Conservation (phyloP, 345 rosid species). For the Citrus glauca region DNA sequence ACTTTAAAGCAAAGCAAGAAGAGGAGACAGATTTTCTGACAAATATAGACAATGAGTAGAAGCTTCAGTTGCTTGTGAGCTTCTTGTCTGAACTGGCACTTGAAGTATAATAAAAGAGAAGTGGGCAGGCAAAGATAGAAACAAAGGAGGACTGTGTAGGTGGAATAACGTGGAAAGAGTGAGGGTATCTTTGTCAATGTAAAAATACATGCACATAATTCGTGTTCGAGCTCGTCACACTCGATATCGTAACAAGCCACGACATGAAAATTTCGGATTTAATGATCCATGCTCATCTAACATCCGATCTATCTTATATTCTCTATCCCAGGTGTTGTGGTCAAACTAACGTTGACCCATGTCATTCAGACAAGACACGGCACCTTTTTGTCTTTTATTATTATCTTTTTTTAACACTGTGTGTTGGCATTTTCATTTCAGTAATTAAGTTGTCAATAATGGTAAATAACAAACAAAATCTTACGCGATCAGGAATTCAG, state of each 20-base stretch:
- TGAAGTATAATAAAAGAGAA: constrained; percentile 24
- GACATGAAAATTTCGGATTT: neutral
- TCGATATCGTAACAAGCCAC: neutral
- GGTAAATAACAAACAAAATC: no score
- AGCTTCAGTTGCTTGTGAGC: constrained; percentile 7
- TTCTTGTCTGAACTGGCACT: constrained; percentile 18
- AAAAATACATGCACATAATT: constrained; percentile 10
- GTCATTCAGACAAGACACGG: neutral
- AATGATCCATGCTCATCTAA: no score
- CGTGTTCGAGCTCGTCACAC: neutral
- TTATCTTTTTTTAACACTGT: no score
- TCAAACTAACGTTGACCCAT: neutral
- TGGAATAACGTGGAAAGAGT: neutral
- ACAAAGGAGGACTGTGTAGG: neutral
- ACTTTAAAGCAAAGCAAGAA: constrained; percentile 7
- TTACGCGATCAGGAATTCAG: no score
- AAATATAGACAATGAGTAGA: neutral
- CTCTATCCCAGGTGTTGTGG: neutral
- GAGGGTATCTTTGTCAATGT: constrained; percentile 29
- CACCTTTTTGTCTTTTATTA: neutral
- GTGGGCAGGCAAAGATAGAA: neutral
- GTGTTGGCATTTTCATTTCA: no score
- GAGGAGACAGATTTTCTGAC: neutral
- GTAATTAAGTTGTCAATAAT: no score
- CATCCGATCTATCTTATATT: no score